These are phyloP conservation scores for Reutealis trisperma DNA, from an alignment of 345 rosid species.

Conservation along the genomic window DNA sequence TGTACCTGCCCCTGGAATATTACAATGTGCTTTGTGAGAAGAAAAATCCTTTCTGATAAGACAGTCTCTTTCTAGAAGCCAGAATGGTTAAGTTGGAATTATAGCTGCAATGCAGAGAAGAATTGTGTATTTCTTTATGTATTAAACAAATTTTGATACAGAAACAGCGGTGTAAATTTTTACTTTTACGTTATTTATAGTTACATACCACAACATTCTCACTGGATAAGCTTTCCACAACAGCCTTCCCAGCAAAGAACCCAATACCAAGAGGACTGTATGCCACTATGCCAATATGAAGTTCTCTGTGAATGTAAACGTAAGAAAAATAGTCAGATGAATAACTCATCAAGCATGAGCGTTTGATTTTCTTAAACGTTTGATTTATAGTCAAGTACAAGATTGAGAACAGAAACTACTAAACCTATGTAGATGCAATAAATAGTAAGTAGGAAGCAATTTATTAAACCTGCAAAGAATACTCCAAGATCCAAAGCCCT, in stretches of 20 bases:
- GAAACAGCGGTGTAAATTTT: neutral
- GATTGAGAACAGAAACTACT: neutral
- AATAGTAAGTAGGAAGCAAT: too few relatives aligned
- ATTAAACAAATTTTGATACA: neutral
- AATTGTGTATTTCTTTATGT: too few relatives aligned
- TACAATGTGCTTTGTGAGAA: neutral
- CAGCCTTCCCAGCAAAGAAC: conserved; percentile 46
- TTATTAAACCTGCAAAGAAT: neutral
- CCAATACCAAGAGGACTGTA: conserved; percentile 44
- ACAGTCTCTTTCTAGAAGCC: neutral
- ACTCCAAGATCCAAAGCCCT: neutral
- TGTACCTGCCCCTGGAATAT: conserved; percentile 16
- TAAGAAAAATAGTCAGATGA: neutral
- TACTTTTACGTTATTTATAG: neutral
- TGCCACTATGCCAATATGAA: conserved; percentile 41
- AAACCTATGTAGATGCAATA: too few relatives aligned
- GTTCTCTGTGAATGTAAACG: conserved; percentile 28
- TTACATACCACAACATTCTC: conserved; percentile 30
- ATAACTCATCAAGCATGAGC: too few relatives aligned
- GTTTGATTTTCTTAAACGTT: too few relatives aligned
- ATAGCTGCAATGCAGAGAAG: neutral
- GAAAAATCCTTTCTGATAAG: neutral
- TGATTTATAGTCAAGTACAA: neutral
- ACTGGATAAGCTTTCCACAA: conserved; percentile 28
- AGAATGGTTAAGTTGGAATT: neutral